Evolutionary conservation across 2,329 filamentous ascomycete species (phyloP).

Genomic region (Nemania sp.): DNA sequence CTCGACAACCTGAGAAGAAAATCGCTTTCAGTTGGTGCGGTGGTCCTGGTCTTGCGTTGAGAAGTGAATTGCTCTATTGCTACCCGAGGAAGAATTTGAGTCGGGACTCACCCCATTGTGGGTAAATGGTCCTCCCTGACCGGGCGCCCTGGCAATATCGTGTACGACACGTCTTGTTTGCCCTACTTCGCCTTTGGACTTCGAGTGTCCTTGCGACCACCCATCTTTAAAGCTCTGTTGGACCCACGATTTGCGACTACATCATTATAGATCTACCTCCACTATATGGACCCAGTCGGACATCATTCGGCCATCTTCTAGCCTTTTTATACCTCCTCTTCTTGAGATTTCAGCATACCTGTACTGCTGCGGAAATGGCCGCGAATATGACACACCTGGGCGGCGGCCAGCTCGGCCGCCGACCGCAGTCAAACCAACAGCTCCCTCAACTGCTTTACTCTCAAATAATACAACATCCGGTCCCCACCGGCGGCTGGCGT

Average conservation of each 20-base stretch:
- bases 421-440: conserved; percentile 45
- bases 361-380: conserved; percentile 57
- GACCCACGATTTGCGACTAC: conserved; percentile 1
- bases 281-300: conserved; percentile 30
- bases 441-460: conserved; percentile 47
- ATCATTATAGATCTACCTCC: not conserved
- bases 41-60: conserved; percentile 3
- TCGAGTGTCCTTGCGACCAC: not conserved
- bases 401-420: conserved; percentile 50
- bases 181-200: not conserved
- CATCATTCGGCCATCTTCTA: conserved; percentile 22
- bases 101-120: not conserved
- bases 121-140: not conserved
- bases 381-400: conserved; percentile 64
- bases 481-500: conserved; percentile 42
- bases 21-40: conserved; percentile 10
- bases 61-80: conserved; percentile 2
- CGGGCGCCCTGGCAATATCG: not conserved
- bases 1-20: not conserved
- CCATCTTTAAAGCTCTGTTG: not conserved
- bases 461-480: conserved; percentile 36
- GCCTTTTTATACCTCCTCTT: conserved; percentile 24
- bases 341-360: conserved; percentile 20
- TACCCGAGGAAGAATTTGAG: not conserved
- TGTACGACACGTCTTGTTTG: no score